A percentile compares a stretch with the other conserved stretches of the same genome.
These are phyloP conservation scores for Globisporangium camurandrum DNA, from an alignment of 352 stramenopile genomes.

Conservation along the genomic window DNA sequence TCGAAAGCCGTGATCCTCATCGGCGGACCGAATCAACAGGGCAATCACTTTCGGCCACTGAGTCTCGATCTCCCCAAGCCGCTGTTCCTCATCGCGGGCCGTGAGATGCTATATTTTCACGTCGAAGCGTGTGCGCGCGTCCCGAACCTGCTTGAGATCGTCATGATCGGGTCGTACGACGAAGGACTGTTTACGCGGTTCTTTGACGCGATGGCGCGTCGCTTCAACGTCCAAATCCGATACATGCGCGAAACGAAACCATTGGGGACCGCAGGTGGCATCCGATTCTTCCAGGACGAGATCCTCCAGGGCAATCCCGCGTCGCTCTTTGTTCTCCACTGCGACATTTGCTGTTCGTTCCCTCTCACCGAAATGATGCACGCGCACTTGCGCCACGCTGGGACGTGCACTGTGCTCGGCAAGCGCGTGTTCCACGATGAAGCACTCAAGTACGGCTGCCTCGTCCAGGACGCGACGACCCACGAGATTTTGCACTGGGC, in stretches of 20 bases:
- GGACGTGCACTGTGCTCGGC: conserved; percentile 69
- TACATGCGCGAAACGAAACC: conserved; percentile 79
- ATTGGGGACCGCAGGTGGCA: conserved; percentile 71
- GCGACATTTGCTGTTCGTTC: conserved; percentile 85
- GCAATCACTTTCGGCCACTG: conserved; percentile 83
- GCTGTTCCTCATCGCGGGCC: conserved; percentile 78
- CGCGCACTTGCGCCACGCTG: conserved; percentile 68
- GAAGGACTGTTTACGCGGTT: conserved; percentile 85
- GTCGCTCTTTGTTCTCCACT: conserved; percentile 80
- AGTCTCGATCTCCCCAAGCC: conserved; percentile 83
- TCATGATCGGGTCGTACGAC: conserved; percentile 87
- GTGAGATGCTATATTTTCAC: conserved; percentile 87
- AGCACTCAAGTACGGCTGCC: conserved; percentile 83
- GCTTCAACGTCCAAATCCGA: conserved; percentile 82
- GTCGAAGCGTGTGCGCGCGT: conserved; percentile 79
- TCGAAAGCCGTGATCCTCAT: conserved; percentile 87
- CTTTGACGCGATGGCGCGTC: conserved; percentile 74
- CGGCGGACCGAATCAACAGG: conserved; percentile 78
- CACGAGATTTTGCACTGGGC: conserved; percentile 87
- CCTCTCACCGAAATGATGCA: conserved; percentile 87
- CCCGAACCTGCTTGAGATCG: conserved; percentile 78
- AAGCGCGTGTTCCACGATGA: conserved; percentile 87
- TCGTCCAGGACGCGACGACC: conserved; percentile 62
- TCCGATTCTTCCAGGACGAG: conserved; percentile 81
- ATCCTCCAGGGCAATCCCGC: conserved; percentile 69